These are phyloP conservation scores for Cairneyella variabilis DNA, from an alignment of 495 filamentous ascomycete species.

Conservation along the genomic window DNA sequence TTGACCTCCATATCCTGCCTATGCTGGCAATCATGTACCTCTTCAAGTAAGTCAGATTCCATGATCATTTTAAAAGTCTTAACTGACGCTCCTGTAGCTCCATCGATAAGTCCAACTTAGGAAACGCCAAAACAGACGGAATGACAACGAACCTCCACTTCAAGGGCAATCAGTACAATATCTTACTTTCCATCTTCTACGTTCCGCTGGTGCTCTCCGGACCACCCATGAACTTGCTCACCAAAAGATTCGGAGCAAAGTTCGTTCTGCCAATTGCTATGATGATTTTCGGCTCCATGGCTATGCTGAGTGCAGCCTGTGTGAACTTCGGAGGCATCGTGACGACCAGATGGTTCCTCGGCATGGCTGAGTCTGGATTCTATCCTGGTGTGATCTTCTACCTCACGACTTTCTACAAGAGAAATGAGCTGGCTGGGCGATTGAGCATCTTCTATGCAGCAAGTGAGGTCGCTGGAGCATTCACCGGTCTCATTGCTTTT, in stretches of 20 bases:
- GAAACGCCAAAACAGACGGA: slow-evolving; percentile 60
- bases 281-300: slow-evolving; percentile 38
- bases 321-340: slow-evolving; percentile 65
- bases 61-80: too few species aligned
- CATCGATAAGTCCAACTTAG: slow-evolving; percentile 65
- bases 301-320: slow-evolving; percentile 35
- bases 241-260: slow-evolving; percentile 60
- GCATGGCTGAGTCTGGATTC: slow-evolving; percentile 71
- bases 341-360: slow-evolving; percentile 61
- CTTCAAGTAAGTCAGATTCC: too few species aligned
- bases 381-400: slow-evolving; percentile 63
- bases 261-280: slow-evolving; percentile 62
- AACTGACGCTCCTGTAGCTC: too few species aligned
- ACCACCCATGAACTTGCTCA: slow-evolving; percentile 58
- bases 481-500: slow-evolving; percentile 69
- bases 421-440: slow-evolving; percentile 73
- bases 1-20: too few species aligned
- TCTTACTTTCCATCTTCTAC: slow-evolving; percentile 68
- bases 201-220: slow-evolving; percentile 50
- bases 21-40: too few species aligned
- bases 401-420: slow-evolving; percentile 61
- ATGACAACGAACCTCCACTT: slow-evolving; percentile 48
- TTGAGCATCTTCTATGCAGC: too few species aligned
- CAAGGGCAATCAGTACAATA: slow-evolving; percentile 62
- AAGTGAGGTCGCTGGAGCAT: slow-evolving; percentile 71